These are phyloP conservation scores for Ormosia emarginata DNA, from an alignment of 306 rosid species.

Conservation along the genomic window DNA sequence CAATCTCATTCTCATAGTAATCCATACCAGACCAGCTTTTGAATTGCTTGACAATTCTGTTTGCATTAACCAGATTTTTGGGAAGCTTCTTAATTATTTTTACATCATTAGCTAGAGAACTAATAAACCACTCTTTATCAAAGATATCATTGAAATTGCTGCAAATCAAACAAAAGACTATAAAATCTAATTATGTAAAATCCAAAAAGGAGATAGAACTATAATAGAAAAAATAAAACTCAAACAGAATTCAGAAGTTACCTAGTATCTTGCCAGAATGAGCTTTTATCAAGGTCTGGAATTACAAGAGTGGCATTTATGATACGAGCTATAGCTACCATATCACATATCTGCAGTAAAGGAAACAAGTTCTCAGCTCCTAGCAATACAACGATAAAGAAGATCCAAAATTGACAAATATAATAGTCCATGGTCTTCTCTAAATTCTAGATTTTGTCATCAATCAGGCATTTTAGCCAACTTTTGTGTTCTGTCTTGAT, in stretches of 20 bases:
- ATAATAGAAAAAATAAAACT: background rate
- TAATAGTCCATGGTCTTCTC: background rate
- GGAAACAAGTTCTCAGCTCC: conserved; percentile 28
- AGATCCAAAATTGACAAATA: conserved; percentile 4
- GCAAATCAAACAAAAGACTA: conserved; percentile 32
- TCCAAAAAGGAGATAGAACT: background rate
- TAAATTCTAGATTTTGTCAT: background rate
- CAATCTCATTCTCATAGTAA: conserved; percentile 81
- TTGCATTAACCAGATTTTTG: conserved; percentile 37
- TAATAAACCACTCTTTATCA: conserved; percentile 74
- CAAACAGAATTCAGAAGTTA: conserved; percentile 22
- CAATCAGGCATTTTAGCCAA: background rate
- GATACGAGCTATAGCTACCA: conserved; percentile 93
- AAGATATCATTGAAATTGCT: conserved; percentile 88
- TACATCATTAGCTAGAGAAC: conserved; percentile 73
- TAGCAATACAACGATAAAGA: background rate
- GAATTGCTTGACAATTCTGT: conserved; percentile 62
- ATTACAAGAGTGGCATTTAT: conserved; percentile 93
- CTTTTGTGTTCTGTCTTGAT: background rate
- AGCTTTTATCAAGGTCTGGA: conserved; percentile 86
- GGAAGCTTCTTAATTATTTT: conserved; percentile 76
- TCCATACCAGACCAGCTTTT: conserved; percentile 92
- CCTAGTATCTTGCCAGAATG: conserved; percentile 94
- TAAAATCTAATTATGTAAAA: conserved; percentile 17
- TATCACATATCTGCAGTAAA: conserved; percentile 83